Evolutionary conservation across 176 grass and related monocot genomes (phyloP).

Genomic region (Avena sativa): DNA sequence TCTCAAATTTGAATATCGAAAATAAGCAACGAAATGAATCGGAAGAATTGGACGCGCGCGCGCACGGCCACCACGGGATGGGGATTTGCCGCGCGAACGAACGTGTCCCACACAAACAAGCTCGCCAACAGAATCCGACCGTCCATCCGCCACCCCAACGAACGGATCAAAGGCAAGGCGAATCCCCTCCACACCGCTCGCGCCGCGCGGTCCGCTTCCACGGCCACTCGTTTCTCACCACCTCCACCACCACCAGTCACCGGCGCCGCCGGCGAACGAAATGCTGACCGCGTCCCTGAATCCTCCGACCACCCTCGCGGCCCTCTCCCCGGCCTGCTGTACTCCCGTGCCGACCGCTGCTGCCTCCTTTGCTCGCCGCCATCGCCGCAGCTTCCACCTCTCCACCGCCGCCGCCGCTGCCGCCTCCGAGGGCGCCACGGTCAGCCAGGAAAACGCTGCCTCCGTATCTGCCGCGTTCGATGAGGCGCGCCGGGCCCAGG

Average conservation of each 20-base stretch:
- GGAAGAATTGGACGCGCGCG: constrained; percentile 14
- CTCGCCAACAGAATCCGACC: neutral
- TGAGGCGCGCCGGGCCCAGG: constrained; percentile 54
- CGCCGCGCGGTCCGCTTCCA: neutral
- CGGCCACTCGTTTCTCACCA: constrained; percentile 49
- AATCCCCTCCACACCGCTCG: neutral
- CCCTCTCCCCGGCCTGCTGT: constrained; percentile 24
- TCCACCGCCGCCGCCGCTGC: constrained; percentile 17
- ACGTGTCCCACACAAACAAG: neutral
- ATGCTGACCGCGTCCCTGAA: constrained; percentile 52
- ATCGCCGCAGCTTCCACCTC: neutral
- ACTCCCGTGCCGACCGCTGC: neutral
- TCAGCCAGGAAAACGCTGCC: constrained; percentile 36
- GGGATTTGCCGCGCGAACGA: neutral
- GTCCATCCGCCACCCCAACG: neutral
- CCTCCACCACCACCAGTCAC: neutral
- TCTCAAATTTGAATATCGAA: neutral
- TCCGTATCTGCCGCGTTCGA: constrained; percentile 39
- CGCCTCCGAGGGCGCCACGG: constrained; percentile 23
- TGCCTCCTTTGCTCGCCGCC: neutral
- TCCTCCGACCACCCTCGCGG: constrained; percentile 31
- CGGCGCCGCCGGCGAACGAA: constrained; percentile 28
- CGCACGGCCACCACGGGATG: neutral
- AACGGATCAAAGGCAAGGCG: neutral
- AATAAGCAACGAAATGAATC: neutral